phyloP scores from a whole-genome alignment of 805 yeast genomes.

The Candida parachauliodes region DNA sequence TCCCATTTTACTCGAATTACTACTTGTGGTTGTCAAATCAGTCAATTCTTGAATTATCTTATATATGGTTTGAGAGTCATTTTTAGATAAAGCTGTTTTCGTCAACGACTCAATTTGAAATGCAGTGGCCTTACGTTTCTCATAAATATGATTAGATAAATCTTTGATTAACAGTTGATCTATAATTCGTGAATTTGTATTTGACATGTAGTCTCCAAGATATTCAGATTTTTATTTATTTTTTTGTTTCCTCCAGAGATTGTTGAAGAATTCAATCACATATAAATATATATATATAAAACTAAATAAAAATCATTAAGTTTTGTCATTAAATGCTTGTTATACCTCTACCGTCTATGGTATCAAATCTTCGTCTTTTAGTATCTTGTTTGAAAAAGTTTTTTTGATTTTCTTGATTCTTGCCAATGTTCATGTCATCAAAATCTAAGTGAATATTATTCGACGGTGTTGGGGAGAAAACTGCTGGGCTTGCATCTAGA shows the following conservation, averaged over 20 bases:
- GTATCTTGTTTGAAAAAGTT: background rate
- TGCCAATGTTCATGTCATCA: constrained; percentile 1
- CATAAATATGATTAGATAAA: constrained; percentile 43
- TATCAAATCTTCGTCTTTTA: constrained; percentile 2
- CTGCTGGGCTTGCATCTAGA: background rate
- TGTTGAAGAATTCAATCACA: no score
- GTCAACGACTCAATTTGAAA: constrained; percentile 74
- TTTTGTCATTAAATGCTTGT: background rate
- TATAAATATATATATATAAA: background rate
- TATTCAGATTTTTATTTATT: no score
- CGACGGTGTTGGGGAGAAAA: background rate
- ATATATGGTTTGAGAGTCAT: constrained; percentile 58
- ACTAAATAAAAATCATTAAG: background rate
- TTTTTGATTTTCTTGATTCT: background rate
- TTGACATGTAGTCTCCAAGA: no score
- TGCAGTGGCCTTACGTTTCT: constrained; percentile 45
- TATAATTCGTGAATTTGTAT: constrained; percentile 25
- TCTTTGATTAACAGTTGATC: constrained; percentile 39
- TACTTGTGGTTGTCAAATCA: constrained; percentile 74
- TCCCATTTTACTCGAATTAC: constrained; percentile 75
- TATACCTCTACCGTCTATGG: background rate
- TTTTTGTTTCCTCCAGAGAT: no score
- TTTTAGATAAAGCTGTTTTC: constrained; percentile 59
- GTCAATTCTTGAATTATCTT: constrained; percentile 69
- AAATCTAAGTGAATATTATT: background rate